Percentiles rank a stretch among this genome's conserved stretches.
phyloP scores from a whole-genome alignment of 495 filamentous ascomycete species.

The Penicillium egyptiacum region DNA sequence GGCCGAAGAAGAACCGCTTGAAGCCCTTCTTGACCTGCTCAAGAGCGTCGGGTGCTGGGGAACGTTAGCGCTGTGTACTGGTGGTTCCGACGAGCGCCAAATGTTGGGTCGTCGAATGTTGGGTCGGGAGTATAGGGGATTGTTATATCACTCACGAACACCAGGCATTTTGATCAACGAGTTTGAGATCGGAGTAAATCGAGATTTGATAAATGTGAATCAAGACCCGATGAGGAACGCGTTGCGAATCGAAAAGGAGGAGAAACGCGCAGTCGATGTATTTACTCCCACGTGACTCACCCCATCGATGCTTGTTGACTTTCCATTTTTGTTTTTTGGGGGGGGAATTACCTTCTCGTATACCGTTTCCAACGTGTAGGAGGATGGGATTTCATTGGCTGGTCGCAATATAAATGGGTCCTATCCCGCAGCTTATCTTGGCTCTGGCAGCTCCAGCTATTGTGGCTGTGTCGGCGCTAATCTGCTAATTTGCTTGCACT shows the following conservation, averaged over 20 bases:
- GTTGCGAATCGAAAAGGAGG: not conserved
- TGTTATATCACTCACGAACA: slow-evolving; percentile 10
- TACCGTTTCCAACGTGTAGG: not conserved
- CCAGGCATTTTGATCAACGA: slow-evolving; percentile 8
- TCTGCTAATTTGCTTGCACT: slow-evolving; percentile 3
- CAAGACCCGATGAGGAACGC: not conserved
- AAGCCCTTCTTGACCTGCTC: slow-evolving; percentile 13
- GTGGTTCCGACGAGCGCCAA: not conserved
- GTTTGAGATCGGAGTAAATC: not conserved
- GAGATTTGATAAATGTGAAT: not conserved
- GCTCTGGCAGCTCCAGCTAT: slow-evolving; percentile 9
- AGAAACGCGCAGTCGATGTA: slow-evolving; percentile 3
- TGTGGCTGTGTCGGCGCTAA: slow-evolving; percentile 14
- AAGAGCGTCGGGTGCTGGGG: slow-evolving; percentile 5
- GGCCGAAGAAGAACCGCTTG: slow-evolving; percentile 8
- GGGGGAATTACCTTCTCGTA: not conserved
- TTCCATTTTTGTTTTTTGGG: not conserved
- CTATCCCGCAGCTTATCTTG: slow-evolving; percentile 9
- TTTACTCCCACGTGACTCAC: slow-evolving; percentile 7
- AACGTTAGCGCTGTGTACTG: not conserved
- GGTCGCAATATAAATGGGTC: slow-evolving; percentile 4
- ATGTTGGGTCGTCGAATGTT: not conserved
- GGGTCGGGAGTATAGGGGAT: not conserved
- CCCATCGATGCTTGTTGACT: not conserved
- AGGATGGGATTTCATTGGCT: not conserved